Conservation (phyloP, 208 protist species). For the Angomonas ambiguus region DNA sequence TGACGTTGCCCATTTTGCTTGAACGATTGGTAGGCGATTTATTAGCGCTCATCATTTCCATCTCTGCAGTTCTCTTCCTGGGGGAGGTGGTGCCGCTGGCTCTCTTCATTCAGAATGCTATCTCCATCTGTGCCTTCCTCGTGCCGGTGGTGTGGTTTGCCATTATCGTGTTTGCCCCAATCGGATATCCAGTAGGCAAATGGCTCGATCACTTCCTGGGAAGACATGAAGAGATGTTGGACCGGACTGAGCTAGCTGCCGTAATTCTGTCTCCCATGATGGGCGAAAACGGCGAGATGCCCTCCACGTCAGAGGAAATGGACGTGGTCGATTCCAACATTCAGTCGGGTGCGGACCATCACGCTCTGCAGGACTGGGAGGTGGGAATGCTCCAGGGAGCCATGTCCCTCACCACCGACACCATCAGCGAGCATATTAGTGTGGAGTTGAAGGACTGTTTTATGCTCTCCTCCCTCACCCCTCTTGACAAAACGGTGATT, state of each 20-base stretch:
- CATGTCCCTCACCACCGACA: slow-evolving; percentile 62
- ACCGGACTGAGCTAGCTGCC: slow-evolving; percentile 64
- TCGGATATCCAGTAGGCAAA: slow-evolving; percentile 78
- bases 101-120: slow-evolving; percentile 79
- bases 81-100: slow-evolving; percentile 91
- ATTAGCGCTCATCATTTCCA: slow-evolving; percentile 73
- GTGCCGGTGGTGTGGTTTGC: slow-evolving; percentile 56
- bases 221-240: slow-evolving; percentile 44
- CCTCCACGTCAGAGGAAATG: not conserved
- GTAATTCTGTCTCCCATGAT: slow-evolving; percentile 30
- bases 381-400: slow-evolving; percentile 68
- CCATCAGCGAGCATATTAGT: slow-evolving; percentile 50
- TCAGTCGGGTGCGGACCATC: not conserved
- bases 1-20: slow-evolving; percentile 78
- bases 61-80: slow-evolving; percentile 81
- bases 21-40: slow-evolving; percentile 59
- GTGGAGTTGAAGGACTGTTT: slow-evolving; percentile 53
- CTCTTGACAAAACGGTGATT: slow-evolving; percentile 64
- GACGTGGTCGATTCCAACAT: not conserved
- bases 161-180: slow-evolving; percentile 55
- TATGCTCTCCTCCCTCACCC: slow-evolving; percentile 58
- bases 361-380: slow-evolving; percentile 47
- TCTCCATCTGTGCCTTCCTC: slow-evolving; percentile 61
- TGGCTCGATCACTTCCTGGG: slow-evolving; percentile 79
- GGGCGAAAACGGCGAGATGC: not conserved